Evolutionary conservation across 768 basidiomycete genomes (phyloP).

Genomic region (Xerocomus spinulosus): DNA sequence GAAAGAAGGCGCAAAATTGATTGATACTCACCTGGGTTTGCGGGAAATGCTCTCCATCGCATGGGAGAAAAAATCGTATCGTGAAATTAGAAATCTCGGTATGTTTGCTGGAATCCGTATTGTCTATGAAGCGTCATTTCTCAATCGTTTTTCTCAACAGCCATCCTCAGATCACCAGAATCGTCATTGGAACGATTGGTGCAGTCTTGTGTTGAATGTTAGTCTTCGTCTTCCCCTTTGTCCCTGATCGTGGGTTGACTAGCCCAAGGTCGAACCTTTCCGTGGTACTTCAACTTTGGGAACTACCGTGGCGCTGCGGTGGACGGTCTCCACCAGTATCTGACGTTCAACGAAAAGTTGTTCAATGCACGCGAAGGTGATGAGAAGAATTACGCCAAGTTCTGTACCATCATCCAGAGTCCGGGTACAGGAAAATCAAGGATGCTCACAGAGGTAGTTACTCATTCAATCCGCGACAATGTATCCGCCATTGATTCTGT

Average conservation of each 20-base stretch:
- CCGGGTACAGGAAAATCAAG: slow-evolving; percentile 14
- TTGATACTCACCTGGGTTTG: not conserved
- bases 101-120: not conserved
- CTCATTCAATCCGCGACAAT: too few relatives aligned
- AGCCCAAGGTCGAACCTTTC: not conserved
- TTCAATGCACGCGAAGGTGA: not conserved
- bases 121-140: not conserved
- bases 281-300: not conserved
- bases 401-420: slow-evolving; percentile 13
- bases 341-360: not conserved
- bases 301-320: not conserved
- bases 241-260: not conserved
- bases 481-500: too few relatives aligned
- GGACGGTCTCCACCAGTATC: slow-evolving; percentile 7
- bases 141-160: not conserved
- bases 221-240: not conserved
- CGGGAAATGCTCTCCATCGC: not conserved
- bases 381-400: slow-evolving; percentile 3
- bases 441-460: slow-evolving; percentile 7
- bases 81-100: slow-evolving; percentile 1
- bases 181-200: too few relatives aligned
- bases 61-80: not conserved
- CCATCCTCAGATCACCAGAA: not conserved
- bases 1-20: not conserved
- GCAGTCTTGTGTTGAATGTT: not conserved